Conservation (phyloP, 352 stramenopile genomes). For the Phytophthora cactorum region DNA sequence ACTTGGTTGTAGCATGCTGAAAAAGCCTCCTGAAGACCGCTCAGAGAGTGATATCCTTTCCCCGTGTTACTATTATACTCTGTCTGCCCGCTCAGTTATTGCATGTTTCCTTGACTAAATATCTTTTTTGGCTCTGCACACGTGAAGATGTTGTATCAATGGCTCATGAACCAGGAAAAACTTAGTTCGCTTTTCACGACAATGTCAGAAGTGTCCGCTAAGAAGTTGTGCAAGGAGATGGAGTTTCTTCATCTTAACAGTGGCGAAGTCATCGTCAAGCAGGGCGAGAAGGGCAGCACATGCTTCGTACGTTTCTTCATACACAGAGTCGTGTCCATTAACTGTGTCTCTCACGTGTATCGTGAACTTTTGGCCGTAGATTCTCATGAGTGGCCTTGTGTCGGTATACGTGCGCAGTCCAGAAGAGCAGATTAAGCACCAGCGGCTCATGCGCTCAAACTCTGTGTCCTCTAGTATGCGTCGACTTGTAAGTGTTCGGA, state of each 20-base stretch:
- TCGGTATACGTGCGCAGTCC: slow-evolving; percentile 71
- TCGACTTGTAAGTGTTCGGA: slow-evolving; percentile 39
- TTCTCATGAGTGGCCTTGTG: slow-evolving; percentile 82
- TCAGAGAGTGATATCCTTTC: slow-evolving; percentile 66
- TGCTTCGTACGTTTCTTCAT: slow-evolving; percentile 65
- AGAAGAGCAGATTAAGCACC: slow-evolving; percentile 76
- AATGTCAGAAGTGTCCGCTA: slow-evolving; percentile 84
- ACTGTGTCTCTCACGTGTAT: background rate
- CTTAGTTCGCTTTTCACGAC: slow-evolving; percentile 87
- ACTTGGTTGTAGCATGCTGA: slow-evolving; percentile 51
- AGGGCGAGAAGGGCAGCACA: slow-evolving; percentile 86
- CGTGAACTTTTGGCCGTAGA: slow-evolving; percentile 38
- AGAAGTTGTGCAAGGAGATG: slow-evolving; percentile 89
- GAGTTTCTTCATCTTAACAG: slow-evolving; percentile 78
- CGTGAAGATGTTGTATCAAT: slow-evolving; percentile 78
- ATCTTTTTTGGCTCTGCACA: slow-evolving; percentile 32
- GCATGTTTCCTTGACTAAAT: slow-evolving; percentile 8
- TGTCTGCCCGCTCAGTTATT: too few relatives aligned
- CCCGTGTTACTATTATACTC: background rate
- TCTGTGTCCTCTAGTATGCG: slow-evolving; percentile 50
- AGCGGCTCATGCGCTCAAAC: slow-evolving; percentile 52
- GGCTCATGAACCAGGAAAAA: slow-evolving; percentile 90
- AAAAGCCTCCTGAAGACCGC: slow-evolving; percentile 68
- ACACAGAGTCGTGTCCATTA: background rate
- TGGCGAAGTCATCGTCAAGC: slow-evolving; percentile 78